A percentile compares a stretch with the other conserved stretches of the same genome.
These are phyloP conservation scores for Ophiostoma sp. DNA, from an alignment of 2,329 filamentous ascomycete species.

Conservation along the genomic window DNA sequence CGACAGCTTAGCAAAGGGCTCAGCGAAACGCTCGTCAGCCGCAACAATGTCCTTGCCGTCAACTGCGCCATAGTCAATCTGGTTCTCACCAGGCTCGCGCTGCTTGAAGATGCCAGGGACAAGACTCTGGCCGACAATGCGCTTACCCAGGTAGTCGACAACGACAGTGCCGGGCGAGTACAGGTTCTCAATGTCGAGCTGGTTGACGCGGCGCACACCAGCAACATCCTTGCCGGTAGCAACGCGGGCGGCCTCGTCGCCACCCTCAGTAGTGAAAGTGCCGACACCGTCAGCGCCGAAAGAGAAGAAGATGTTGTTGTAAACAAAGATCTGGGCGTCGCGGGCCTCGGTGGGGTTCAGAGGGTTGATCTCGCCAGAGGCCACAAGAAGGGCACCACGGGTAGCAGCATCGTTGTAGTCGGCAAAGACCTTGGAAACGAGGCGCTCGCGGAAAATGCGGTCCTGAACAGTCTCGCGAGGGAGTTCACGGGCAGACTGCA, in stretches of 20 bases:
- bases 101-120: constrained; percentile 99
- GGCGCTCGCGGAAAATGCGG: constrained; percentile 86
- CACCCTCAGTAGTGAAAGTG: constrained; percentile 92
- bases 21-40: constrained; percentile 77
- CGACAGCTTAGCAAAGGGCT: constrained; percentile 83
- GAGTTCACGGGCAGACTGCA: constrained; percentile 92
- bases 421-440: constrained; percentile 92
- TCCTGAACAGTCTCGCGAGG: constrained; percentile 93
- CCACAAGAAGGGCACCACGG: constrained; percentile 84
- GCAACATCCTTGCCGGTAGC: constrained; percentile 95
- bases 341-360: constrained; percentile 88
- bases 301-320: constrained; percentile 99
- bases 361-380: constrained; percentile 84
- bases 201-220: constrained; percentile 91
- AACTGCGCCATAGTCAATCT: constrained; percentile 97
- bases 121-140: constrained; percentile 94
- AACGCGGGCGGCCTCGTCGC: constrained; percentile 90
- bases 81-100: constrained; percentile 92
- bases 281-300: constrained; percentile 96
- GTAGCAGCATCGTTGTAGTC: constrained; percentile 96
- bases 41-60: constrained; percentile 95
- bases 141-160: constrained; percentile 93
- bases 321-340: constrained; percentile 97
- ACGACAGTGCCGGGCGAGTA: constrained; percentile 96
- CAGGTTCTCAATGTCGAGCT: constrained; percentile 88